Conservation (phyloP, 441 rosid genomes). For the Populus trichocarpa region DNA sequence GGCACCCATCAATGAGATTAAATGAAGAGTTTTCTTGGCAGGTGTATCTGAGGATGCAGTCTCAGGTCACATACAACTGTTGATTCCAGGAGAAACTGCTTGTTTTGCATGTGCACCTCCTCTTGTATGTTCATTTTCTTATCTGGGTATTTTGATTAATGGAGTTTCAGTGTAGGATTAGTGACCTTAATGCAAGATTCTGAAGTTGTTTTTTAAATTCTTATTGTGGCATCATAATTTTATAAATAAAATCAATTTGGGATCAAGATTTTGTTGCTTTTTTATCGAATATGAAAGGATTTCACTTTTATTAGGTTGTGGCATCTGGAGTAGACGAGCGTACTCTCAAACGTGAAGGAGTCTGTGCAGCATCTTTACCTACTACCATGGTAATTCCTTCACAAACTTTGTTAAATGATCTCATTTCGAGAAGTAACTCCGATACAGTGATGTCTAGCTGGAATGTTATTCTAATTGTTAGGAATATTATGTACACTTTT, state of each 20-base stretch:
- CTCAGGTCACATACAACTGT: conserved; percentile 91
- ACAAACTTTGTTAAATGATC: background rate
- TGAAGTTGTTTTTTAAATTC: background rate
- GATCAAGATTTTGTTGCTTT: background rate
- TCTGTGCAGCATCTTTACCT: conserved; percentile 95
- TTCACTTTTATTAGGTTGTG: conserved; percentile 53
- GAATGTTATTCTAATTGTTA: background rate
- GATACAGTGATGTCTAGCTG: background rate
- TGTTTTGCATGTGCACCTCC: conserved; percentile 99
- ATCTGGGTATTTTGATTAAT: conserved; percentile 4
- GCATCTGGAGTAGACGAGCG: conserved; percentile 98
- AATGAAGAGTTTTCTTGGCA: conserved; percentile 29
- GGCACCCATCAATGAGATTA: background rate
- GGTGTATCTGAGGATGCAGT: conserved; percentile 99
- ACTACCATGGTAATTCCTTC: conserved; percentile 70
- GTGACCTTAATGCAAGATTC: background rate
- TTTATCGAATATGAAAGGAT: conserved; percentile 5
- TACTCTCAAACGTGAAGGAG: conserved; percentile 93
- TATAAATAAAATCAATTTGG: background rate
- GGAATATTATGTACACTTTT: background rate
- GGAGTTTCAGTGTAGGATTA: conserved; percentile 1
- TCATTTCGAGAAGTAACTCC: background rate
- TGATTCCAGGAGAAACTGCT: conserved; percentile 95
- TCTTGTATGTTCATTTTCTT: conserved; percentile 45
- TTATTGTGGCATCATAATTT: background rate